phyloP scores from a whole-genome alignment of 495 filamentous ascomycete genomes.

The Lophium mytilinum region DNA sequence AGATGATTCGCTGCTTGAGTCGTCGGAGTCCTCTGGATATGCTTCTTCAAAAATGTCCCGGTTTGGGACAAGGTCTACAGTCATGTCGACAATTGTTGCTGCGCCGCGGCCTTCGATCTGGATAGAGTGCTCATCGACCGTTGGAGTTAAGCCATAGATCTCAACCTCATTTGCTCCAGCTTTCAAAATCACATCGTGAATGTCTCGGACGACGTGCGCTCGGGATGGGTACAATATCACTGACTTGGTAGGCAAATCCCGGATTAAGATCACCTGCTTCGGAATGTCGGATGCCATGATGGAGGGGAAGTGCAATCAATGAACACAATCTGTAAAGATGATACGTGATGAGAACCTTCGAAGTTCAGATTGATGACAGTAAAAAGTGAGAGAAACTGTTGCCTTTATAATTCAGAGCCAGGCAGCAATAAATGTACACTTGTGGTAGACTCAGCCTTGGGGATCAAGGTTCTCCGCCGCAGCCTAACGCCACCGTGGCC shows the following conservation, averaged over 20 bases:
- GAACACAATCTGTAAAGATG: too few species aligned
- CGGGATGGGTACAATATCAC: conserved; percentile 55
- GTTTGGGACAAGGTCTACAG: conserved; percentile 54
- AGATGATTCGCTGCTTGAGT: conserved; percentile 31
- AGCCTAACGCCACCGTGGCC: too few species aligned
- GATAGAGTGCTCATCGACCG: conserved; percentile 57
- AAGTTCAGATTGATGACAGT: too few species aligned
- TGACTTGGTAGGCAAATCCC: conserved; percentile 48
- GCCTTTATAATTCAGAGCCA: too few species aligned
- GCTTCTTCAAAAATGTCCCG: conserved; percentile 49
- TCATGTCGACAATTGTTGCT: conserved; percentile 58
- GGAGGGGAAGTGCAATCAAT: not conserved
- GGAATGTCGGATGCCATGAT: conserved; percentile 2
- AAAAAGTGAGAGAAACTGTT: too few species aligned
- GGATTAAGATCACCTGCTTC: conserved; percentile 35
- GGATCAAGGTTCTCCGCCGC: too few species aligned
- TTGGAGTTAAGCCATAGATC: conserved; percentile 56
- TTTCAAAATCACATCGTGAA: conserved; percentile 51
- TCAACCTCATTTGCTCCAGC: conserved; percentile 57
- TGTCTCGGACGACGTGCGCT: conserved; percentile 55
- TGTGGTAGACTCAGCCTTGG: too few species aligned
- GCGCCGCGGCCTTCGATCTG: conserved; percentile 60
- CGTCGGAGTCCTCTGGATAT: conserved; percentile 43
- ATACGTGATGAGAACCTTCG: too few species aligned
- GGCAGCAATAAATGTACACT: too few species aligned